These are phyloP conservation scores for Xylaria sp. DNA, from an alignment of 2,329 filamentous ascomycete species.

Conservation along the genomic window DNA sequence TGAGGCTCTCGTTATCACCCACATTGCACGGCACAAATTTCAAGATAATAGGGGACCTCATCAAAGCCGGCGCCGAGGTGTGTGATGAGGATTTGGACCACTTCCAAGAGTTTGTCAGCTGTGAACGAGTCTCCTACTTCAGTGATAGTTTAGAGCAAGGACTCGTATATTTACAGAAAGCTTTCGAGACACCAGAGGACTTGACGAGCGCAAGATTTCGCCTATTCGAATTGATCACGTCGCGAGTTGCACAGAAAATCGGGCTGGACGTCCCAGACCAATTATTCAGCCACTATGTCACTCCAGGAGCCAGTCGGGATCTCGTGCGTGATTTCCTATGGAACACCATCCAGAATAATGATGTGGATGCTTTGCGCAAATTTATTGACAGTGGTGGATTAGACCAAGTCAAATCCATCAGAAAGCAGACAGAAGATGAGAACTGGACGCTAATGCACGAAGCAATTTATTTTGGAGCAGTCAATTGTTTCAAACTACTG, in stretches of 20 bases:
- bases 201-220: neutral
- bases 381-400: slow-evolving; percentile 3
- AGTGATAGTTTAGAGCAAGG: no score
- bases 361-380: neutral
- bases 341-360: slow-evolving; percentile 1
- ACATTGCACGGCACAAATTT: neutral
- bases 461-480: neutral
- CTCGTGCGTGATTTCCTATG: neutral
- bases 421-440: neutral
- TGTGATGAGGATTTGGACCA: neutral
- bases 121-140: neutral
- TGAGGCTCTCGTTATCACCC: neutral
- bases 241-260: neutral
- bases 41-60: neutral
- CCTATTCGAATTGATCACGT: neutral
- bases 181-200: neutral
- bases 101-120: neutral
- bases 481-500: slow-evolving; percentile 5
- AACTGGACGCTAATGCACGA: slow-evolving; percentile 1
- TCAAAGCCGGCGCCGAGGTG: neutral
- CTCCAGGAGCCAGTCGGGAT: neutral
- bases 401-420: slow-evolving; percentile 8
- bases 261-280: slow-evolving; percentile 1
- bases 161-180: no score
- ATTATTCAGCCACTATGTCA: slow-evolving; percentile 1